Base-by-base conservation (phyloP, 2,329 filamentous ascomycete species). In the Keithomyces neogunnii region DNA sequence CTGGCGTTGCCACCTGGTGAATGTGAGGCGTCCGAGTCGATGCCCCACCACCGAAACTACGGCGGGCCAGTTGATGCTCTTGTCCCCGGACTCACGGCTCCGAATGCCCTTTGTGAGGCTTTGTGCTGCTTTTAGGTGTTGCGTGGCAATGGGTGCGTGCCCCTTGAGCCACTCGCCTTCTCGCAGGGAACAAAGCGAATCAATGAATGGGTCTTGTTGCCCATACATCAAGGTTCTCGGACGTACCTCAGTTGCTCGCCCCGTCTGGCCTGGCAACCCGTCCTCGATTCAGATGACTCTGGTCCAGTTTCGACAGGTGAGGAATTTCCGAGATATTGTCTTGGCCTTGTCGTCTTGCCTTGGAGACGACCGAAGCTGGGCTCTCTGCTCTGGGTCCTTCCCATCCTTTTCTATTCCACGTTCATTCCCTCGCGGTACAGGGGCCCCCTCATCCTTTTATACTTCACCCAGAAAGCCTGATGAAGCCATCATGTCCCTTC, bases 181-280 rank as follows among this genome's bases (percentile, higher is more conserved):
- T 39, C 13, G 36, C 36, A 11, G 36, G 19, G 13, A n/a, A 39
- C 36, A 39, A 39, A 39, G 36, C 19, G 19, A 19, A 19, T 19
- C 19, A 11, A 42, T 6, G 7, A 10, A 5, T n/a, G 39, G 10
- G 19, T 26, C n/a, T 26, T 42, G 3, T 35, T 43, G 36, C 31
- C 19, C 13, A 33, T 44, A 43, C 32, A 38, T n/a, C 39, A 33
- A 35, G 26, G 45, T 9, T n/a, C 26, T 4, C 9, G 44, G 19
- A 44, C 44, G 49, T 50, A 35, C 47, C 50, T 39, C 46, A 50
- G 50, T 52, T 47, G 45, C 40, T 44, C 50, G 50, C 44, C 50
- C 43, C 44, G 50, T 42, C 50, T 49, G 50, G 40, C 44, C 53
- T 44, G 52, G 46, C 53, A 52, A 50, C 48, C 38, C 45, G 50